Base-by-base conservation (phyloP, 345 rosid species). In the Dovyalis caffra region DNA sequence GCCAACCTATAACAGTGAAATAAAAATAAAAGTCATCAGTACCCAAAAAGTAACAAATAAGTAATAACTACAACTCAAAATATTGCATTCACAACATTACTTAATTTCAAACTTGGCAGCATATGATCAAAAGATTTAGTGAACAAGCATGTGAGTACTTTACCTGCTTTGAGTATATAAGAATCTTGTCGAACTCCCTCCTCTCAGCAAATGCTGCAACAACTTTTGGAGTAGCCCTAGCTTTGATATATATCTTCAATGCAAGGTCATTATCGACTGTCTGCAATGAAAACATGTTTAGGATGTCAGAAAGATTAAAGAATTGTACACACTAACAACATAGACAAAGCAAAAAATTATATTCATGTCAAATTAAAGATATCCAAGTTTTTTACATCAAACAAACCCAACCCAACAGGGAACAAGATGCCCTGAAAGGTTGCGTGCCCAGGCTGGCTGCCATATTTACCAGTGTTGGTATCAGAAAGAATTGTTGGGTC, bases 241-340 rank as follows among this genome's bases (percentile, higher is more conserved):
- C 98, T 87, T 92, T 94, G 77, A 92, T 90, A 81, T 92, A 94
- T 85, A 94, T 92, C 84, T 92, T 90, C 84, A 94, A 75, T 1
- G 98, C 97, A 78, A 94, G 98, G 77, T 92, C 97, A 83, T 92
- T 94, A 85, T 94, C 98, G 75, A 94, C 97, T 35, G 98, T 94
- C 98, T 94, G 81, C 68, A 81, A 78, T 35, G 65, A 28, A 66
- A 80, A 37, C 26, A 16, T 26, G 62, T 29, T 49, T 31, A 12
- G 16, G 38, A 47, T 14, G 29, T 40, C 60, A 65, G 40, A 64
- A 45, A 64, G 43, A 23, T 23, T 29, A 49, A 45, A 31, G 18
- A 47, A 43, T 33, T 10, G 20, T n/a, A 47, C 7, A 31, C 66
- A 56, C 25, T 56, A 56, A 56, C 61, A 8, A 23, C 61, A 56